Percentiles rank a stretch among this genome's conserved stretches.
Evolutionary conservation across 257 asterid species (phyloP).

Genomic region (Jaltomata sinuosa): DNA sequence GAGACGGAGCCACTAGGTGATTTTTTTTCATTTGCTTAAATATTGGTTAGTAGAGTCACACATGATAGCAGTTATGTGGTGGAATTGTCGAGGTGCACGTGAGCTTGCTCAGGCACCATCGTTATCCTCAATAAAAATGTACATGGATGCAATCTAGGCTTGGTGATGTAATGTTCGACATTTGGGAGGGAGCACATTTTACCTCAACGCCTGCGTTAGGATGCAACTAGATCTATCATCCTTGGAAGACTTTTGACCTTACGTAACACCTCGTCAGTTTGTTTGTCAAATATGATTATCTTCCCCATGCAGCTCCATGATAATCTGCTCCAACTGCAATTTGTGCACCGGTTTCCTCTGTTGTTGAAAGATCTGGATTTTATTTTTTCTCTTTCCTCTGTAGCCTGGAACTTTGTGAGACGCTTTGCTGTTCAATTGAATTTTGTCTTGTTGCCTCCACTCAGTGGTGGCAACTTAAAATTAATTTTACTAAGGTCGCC

Average conservation of each 20-base stretch:
- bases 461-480: neutral
- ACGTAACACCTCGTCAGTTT: neutral
- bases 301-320: neutral
- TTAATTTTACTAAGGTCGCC: neutral
- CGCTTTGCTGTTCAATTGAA: neutral
- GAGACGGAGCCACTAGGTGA: neutral
- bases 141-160: neutral
- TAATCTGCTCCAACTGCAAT: neutral
- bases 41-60: neutral
- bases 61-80: neutral
- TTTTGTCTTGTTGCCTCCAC: neutral
- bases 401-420: neutral
- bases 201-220: neutral
- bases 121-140: neutral
- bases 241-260: neutral
- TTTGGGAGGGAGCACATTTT: neutral
- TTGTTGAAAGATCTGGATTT: neutral
- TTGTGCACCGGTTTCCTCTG: neutral
- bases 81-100: neutral
- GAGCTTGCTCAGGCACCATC: neutral
- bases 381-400: neutral
- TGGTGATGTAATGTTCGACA: neutral
- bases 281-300: neutral
- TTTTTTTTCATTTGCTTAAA: neutral
- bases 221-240: neutral